Conservation (phyloP, 2,329 filamentous ascomycete genomes). For the Zymoseptoria passerinii region DNA sequence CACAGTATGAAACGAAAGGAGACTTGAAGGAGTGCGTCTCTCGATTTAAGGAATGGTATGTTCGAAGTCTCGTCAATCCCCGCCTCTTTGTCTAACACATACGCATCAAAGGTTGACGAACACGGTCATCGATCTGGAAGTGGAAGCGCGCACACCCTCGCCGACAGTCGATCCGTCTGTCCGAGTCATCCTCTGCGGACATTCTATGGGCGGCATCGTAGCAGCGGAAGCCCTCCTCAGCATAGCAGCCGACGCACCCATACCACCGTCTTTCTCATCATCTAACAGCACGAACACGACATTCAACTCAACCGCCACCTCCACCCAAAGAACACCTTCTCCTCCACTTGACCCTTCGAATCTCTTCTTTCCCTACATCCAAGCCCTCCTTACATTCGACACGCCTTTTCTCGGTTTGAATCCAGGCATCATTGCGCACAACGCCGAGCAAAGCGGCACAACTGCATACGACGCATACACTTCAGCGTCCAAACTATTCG, state of each 20-base stretch:
- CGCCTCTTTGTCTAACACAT: neutral
- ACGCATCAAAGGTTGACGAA: constrained; percentile 55
- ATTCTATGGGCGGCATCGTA: constrained; percentile 88
- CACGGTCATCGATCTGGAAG: constrained; percentile 89
- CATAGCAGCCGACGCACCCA: constrained; percentile 57
- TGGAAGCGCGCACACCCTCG: constrained; percentile 67
- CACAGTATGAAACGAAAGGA: constrained; percentile 72
- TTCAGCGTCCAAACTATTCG: constrained; percentile 51
- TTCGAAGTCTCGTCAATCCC: constrained; percentile 2
- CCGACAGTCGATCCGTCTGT: constrained; percentile 83
- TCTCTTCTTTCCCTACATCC: constrained; percentile 90
- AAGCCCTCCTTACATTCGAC: constrained; percentile 52
- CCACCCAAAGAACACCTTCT: constrained; percentile 11
- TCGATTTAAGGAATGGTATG: constrained; percentile 66
- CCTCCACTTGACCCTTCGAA: constrained; percentile 7
- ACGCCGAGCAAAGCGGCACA: constrained; percentile 68
- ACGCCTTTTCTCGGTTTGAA: constrained; percentile 82
- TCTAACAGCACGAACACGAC: constrained; percentile 12
- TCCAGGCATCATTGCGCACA: constrained; percentile 74
- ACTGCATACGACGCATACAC: constrained; percentile 60
- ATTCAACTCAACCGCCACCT: constrained; percentile 1
- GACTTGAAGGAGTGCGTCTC: constrained; percentile 63
- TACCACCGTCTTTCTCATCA: constrained; percentile 27
- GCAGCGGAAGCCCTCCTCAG: constrained; percentile 79
- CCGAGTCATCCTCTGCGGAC: constrained; percentile 71